Percentiles rank a stretch among this genome's conserved stretches.
phyloP scores from a whole-genome alignment of 371 early-diverging fungal species.

The Syncephalastrum racemosum region DNA sequence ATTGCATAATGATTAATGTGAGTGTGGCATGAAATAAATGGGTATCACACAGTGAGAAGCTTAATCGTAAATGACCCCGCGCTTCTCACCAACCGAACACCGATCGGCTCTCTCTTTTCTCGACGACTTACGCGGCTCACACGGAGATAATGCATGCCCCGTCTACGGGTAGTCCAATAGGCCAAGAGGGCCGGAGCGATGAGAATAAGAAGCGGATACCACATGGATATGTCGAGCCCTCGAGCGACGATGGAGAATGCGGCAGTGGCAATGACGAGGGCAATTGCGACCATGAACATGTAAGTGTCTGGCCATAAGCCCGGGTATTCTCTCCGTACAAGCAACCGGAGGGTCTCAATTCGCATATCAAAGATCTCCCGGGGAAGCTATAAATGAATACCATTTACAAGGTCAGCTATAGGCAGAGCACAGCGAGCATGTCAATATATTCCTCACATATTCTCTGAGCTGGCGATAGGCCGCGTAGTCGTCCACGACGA shows the following conservation, averaged over 20 bases:
- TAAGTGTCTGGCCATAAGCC: constrained; percentile 37
- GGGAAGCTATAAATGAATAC: constrained; percentile 19
- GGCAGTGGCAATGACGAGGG: constrained; percentile 34
- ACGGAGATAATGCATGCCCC: constrained; percentile 24
- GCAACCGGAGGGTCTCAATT: constrained; percentile 20
- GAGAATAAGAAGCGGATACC: constrained; percentile 38
- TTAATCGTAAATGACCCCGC: not conserved
- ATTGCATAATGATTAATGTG: not conserved
- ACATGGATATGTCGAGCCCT: constrained; percentile 26
- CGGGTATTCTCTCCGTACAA: constrained; percentile 28
- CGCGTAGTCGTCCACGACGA: constrained; percentile 12
- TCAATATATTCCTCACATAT: constrained; percentile 16
- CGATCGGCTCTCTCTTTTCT: not conserved
- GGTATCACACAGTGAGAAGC: not conserved
- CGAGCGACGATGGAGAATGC: constrained; percentile 35
- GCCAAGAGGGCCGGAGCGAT: constrained; percentile 31
- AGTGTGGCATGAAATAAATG: not conserved
- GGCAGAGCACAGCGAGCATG: not conserved
- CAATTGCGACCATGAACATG: constrained; percentile 29
- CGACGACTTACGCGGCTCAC: constrained; percentile 16
- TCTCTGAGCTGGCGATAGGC: constrained; percentile 17
- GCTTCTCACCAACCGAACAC: not conserved
- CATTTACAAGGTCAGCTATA: not conserved
- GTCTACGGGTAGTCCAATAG: constrained; percentile 34
- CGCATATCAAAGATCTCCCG: constrained; percentile 28